phyloP scores from a whole-genome alignment of 768 basidiomycete species.

The Lactarius hengduanensis region DNA sequence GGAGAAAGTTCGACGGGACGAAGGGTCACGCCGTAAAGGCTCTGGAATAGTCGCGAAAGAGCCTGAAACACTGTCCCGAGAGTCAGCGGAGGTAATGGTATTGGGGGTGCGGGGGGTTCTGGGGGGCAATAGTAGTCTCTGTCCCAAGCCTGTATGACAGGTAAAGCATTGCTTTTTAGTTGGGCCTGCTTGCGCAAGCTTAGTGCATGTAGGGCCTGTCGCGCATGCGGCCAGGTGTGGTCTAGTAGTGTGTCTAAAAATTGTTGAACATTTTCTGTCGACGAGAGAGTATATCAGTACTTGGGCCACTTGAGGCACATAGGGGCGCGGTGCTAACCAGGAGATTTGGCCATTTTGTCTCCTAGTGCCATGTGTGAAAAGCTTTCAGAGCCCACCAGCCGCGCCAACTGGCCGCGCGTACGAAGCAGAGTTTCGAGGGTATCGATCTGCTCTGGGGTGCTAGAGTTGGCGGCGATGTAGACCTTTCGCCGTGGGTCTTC shows the following conservation, averaged over 20 bases:
- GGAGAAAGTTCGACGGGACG: slow-evolving; percentile 63
- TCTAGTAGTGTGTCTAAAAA: slow-evolving; percentile 82
- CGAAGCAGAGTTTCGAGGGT: slow-evolving; percentile 73
- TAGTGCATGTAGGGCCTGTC: slow-evolving; percentile 64
- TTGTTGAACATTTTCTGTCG: slow-evolving; percentile 77
- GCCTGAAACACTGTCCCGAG: slow-evolving; percentile 91
- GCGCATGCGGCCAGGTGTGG: slow-evolving; percentile 77
- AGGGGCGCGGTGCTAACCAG: slow-evolving; percentile 50
- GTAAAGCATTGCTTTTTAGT: slow-evolving; percentile 54
- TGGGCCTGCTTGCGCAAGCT: slow-evolving; percentile 74
- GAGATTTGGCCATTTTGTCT: slow-evolving; percentile 97
- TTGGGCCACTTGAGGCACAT: slow-evolving; percentile 3
- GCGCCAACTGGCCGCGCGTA: slow-evolving; percentile 79
- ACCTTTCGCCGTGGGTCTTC: slow-evolving; percentile 80
- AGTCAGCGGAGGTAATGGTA: slow-evolving; percentile 72
- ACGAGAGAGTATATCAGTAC: background rate
- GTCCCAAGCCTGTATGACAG: slow-evolving; percentile 92
- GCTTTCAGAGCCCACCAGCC: slow-evolving; percentile 78
- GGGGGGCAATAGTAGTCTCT: slow-evolving; percentile 89
- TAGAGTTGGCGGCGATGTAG: slow-evolving; percentile 80
- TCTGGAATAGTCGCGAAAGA: slow-evolving; percentile 82
- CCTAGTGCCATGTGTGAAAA: slow-evolving; percentile 84
- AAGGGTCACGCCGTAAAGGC: slow-evolving; percentile 83
- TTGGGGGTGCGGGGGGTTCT: slow-evolving; percentile 70
- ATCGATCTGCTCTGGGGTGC: slow-evolving; percentile 68